Conservation (phyloP, 495 filamentous ascomycete genomes). For the Daldinia decipiens region DNA sequence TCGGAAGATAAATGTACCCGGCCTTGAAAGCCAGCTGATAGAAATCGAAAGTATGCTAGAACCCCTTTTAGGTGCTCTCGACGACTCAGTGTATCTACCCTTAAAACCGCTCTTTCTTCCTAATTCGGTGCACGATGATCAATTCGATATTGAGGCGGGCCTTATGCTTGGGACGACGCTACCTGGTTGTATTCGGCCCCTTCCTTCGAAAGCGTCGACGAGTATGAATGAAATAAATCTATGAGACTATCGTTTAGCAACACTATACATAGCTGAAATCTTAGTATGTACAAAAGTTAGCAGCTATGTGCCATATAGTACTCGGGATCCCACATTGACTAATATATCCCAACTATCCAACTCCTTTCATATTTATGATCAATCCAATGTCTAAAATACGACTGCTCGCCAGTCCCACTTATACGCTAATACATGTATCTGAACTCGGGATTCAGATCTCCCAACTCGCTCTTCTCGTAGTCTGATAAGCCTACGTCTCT, state of each 20-base stretch:
- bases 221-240: not conserved
- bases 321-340: not conserved
- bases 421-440: constrained; percentile 62
- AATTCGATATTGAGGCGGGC: constrained; percentile 19
- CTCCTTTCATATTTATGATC: not conserved
- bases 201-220: not conserved
- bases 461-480: constrained; percentile 77
- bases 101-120: constrained; percentile 23
- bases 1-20: constrained; percentile 30
- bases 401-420: not conserved
- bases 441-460: constrained; percentile 74
- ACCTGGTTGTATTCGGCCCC: not conserved
- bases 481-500: constrained; percentile 69
- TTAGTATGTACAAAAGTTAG: not conserved
- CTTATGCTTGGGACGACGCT: constrained; percentile 14
- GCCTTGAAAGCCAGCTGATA: constrained; percentile 42
- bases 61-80: constrained; percentile 36
- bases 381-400: not conserved
- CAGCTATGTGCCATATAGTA: too few species aligned
- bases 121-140: constrained; percentile 9
- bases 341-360: not conserved
- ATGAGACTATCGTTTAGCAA: not conserved
- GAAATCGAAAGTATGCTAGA: constrained; percentile 47
- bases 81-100: constrained; percentile 3
- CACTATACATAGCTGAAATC: not conserved